These are phyloP conservation scores for Orobanche coerulescens DNA, from an alignment of 257 asterid genomes.

Conservation along the genomic window DNA sequence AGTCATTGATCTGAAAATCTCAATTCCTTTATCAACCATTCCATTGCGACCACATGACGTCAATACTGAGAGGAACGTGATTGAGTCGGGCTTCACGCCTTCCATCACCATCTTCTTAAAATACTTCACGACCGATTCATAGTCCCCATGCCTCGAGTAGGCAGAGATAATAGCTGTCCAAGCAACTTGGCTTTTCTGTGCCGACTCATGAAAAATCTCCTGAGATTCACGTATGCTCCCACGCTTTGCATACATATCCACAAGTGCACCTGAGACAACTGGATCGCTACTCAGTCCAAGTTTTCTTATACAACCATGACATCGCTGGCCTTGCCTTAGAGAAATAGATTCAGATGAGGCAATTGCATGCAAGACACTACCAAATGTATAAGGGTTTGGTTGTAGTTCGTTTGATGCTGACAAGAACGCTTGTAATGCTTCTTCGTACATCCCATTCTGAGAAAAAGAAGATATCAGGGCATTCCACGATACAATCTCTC, in stretches of 20 bases:
- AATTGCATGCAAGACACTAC: constrained; percentile 69
- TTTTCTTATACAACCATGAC: constrained; percentile 49
- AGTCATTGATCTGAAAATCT: constrained; percentile 58
- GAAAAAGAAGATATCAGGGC: constrained; percentile 69
- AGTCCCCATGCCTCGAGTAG: constrained; percentile 77
- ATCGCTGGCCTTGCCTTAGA: constrained; percentile 57
- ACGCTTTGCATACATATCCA: constrained; percentile 91
- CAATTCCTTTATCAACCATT: constrained; percentile 55
- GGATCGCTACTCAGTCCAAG: constrained; percentile 52
- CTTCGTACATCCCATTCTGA: constrained; percentile 63
- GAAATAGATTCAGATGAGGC: constrained; percentile 82
- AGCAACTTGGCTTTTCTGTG: constrained; percentile 50
- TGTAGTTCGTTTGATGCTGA: constrained; percentile 36
- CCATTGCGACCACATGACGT: constrained; percentile 82
- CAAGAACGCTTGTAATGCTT: constrained; percentile 57
- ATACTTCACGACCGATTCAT: constrained; percentile 56
- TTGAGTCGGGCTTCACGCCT: constrained; percentile 61
- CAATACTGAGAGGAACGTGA: constrained; percentile 76
- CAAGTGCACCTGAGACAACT: constrained; percentile 65
- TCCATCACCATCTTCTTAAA: constrained; percentile 53
- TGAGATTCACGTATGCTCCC: constrained; percentile 77
- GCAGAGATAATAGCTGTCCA: constrained; percentile 95
- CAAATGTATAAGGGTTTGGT: constrained; percentile 80
- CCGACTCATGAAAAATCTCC: constrained; percentile 46
- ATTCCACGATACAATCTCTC: constrained; percentile 75